Percentiles rank a stretch among this genome's conserved stretches.
Evolutionary conservation across 2,329 filamentous ascomycete genomes (phyloP).

Genomic region (Pestalotiopsis sp.): DNA sequence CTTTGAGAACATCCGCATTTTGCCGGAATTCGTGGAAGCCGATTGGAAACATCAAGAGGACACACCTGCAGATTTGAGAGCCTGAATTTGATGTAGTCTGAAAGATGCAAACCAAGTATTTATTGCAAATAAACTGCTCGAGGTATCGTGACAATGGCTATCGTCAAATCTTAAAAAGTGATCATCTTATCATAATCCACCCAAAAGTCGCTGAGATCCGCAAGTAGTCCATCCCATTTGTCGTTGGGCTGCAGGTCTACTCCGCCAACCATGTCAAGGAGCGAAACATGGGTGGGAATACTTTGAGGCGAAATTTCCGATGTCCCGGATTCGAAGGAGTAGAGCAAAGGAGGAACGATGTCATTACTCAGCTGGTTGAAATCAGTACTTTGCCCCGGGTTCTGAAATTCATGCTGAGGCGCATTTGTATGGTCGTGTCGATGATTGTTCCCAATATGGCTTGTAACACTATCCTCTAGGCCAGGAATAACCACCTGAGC

Average conservation of each 20-base stretch:
- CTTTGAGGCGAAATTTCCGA: not conserved
- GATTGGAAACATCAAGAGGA: slow-evolving; percentile 12
- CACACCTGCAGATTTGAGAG: not conserved
- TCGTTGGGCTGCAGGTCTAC: not conserved
- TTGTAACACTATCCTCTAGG: not conserved
- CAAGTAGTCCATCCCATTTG: not conserved
- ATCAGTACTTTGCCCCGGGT: not conserved
- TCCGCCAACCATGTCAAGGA: not conserved
- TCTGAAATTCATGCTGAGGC: not conserved
- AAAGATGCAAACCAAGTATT: not conserved
- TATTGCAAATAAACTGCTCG: not conserved
- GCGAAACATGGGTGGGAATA: not conserved
- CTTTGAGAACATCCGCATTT: not conserved
- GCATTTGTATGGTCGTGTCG: not conserved
- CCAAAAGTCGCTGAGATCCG: slow-evolving; percentile 7
- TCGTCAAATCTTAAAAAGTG: not conserved
- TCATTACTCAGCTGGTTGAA: not conserved
- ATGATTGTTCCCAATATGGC: not conserved
- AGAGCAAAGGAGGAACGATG: not conserved
- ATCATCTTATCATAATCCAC: slow-evolving; percentile 8
- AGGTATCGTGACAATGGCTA: not conserved
- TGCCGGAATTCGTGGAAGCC: slow-evolving; percentile 5
- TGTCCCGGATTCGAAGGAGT: not conserved
- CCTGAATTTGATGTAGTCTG: not conserved
- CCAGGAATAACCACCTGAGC: not conserved